phyloP scores from a whole-genome alignment of 2,329 filamentous ascomycete genomes.

The Xylaria sp. region DNA sequence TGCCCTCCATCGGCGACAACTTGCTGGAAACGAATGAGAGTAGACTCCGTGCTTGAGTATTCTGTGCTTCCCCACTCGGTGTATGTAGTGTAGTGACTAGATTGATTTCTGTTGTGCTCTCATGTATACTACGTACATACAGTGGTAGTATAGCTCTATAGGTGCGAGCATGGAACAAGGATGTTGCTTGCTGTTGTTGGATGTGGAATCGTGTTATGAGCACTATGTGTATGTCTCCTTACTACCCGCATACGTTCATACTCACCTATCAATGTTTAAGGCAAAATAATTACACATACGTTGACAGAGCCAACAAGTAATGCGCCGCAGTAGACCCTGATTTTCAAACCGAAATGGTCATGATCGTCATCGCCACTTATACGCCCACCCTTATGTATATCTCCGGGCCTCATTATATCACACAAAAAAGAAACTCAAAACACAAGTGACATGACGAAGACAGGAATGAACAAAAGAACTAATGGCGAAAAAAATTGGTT shows the following conservation, averaged over 20 bases:
- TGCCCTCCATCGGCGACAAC: neutral
- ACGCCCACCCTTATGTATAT: neutral
- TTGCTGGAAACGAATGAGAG: neutral
- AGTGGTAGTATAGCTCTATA: neutral
- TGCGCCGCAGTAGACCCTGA: neutral
- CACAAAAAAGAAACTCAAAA: neutral
- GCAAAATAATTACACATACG: neutral
- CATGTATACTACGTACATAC: neutral
- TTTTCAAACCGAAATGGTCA: neutral
- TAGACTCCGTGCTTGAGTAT: neutral
- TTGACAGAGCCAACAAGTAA: neutral
- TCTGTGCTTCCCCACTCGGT: neutral
- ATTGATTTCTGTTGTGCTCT: neutral
- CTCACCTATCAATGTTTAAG: neutral
- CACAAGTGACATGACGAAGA: too few relatives aligned
- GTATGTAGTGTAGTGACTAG: neutral
- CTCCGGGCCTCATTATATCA: too few relatives aligned
- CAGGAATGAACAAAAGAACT: neutral
- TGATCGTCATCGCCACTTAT: neutral
- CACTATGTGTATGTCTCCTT: neutral
- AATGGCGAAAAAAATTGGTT: neutral
- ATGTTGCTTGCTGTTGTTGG: too few relatives aligned
- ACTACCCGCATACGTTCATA: neutral
- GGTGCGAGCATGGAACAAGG: constrained; percentile 9
- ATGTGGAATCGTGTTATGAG: neutral